Evolutionary conservation across 179 eudicot genomes (phyloP).

Genomic region (Spergularia azorica): DNA sequence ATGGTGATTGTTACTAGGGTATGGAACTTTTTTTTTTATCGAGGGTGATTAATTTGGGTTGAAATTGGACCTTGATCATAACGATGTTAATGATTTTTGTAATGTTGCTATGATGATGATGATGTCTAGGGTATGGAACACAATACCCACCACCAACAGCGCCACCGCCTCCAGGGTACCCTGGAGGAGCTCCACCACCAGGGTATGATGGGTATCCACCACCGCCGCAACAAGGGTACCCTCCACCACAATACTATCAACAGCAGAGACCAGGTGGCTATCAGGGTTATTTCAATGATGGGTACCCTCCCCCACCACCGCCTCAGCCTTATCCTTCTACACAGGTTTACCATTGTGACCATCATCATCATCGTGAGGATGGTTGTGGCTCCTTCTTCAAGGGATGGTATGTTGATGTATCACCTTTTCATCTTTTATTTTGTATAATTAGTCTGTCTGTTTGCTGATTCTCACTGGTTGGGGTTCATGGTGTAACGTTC

Average conservation of each 20-base stretch:
- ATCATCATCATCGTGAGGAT: slow-evolving; percentile 29
- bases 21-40: no score
- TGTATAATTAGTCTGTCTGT: not conserved
- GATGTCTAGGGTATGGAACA: slow-evolving; percentile 46
- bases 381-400: slow-evolving; percentile 53
- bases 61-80: no score
- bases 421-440: not conserved
- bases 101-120: not conserved
- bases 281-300: slow-evolving; percentile 67
- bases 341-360: slow-evolving; percentile 51
- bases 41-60: no score
- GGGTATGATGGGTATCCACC: slow-evolving; percentile 48
- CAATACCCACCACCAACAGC: slow-evolving; percentile 57
- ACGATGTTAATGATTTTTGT: slow-evolving; percentile 13
- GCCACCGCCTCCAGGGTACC: slow-evolving; percentile 53
- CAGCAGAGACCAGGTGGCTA: slow-evolving; percentile 38
- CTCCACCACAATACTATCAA: slow-evolving; percentile 24
- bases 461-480: not conserved
- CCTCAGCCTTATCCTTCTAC: slow-evolving; percentile 42
- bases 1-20: no score
- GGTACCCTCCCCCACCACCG: slow-evolving; percentile 55
- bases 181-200: slow-evolving; percentile 43
- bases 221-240: slow-evolving; percentile 28
- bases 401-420: slow-evolving; percentile 48
- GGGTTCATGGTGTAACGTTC: not conserved